These are phyloP conservation scores for carrot (Daucus carota) DNA, from an alignment of 129 eudicot genomes.

Conservation along the genomic window DNA sequence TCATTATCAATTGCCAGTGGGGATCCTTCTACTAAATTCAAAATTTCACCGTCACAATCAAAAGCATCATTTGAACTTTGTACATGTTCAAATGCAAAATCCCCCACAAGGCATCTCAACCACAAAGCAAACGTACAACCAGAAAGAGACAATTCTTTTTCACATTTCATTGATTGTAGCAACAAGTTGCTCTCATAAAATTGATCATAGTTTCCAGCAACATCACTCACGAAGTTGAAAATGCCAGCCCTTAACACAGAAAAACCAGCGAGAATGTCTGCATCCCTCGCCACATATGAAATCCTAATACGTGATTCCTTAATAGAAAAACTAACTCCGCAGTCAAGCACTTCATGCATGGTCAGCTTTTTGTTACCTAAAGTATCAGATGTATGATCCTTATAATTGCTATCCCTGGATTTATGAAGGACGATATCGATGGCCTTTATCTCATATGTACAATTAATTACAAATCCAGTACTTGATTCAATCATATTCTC, in stretches of 20 bases:
- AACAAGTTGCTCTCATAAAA: conserved; percentile 17
- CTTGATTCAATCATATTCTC: conserved; percentile 20
- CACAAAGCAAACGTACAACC: conserved; percentile 33
- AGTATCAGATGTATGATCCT: conserved; percentile 26
- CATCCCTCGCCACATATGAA: conserved; percentile 30
- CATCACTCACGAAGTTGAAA: conserved; percentile 35
- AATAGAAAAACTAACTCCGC: conserved; percentile 53
- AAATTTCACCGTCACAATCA: conserved; percentile 25
- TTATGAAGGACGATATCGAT: conserved; percentile 50
- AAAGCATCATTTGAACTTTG: conserved; percentile 19
- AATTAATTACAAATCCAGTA: conserved; percentile 23
- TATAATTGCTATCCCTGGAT: conserved; percentile 36
- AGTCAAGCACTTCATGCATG: conserved; percentile 31
- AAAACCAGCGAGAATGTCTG: conserved; percentile 37
- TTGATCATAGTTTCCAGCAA: conserved; percentile 21
- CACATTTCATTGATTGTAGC: conserved; percentile 28
- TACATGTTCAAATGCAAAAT: conserved; percentile 8
- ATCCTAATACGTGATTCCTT: conserved; percentile 20
- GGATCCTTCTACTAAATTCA: conserved; percentile 19
- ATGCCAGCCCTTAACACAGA: conserved; percentile 35
- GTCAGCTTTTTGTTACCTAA: conserved; percentile 26
- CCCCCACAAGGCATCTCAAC: conserved; percentile 29
- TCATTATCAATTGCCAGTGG: conserved; percentile 18
- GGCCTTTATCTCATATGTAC: conserved; percentile 45
- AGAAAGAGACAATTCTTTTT: conserved; percentile 58